Conservation (phyloP, 345 rosid species). For the Salix arbutifolia region DNA sequence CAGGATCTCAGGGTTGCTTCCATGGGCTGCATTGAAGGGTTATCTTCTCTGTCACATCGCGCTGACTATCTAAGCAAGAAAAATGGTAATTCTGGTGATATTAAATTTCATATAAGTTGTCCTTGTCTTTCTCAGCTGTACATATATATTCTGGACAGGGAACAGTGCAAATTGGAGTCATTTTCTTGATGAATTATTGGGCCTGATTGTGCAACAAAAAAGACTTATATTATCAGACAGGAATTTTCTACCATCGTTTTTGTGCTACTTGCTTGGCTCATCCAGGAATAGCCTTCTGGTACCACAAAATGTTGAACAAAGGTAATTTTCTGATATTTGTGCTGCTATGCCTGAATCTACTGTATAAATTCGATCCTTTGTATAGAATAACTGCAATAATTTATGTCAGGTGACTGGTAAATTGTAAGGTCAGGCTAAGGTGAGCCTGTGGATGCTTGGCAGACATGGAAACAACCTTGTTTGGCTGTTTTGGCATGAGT, state of each 20-base stretch:
- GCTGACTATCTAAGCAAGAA: slow-evolving; percentile 70
- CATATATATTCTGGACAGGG: slow-evolving; percentile 42
- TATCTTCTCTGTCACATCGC: slow-evolving; percentile 45
- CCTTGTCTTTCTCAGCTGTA: not conserved
- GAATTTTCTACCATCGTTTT: slow-evolving; percentile 64
- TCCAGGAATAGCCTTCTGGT: slow-evolving; percentile 48
- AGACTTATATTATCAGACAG: slow-evolving; percentile 71
- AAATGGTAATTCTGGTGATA: slow-evolving; percentile 53
- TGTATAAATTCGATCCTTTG: not conserved
- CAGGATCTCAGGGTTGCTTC: slow-evolving; percentile 73
- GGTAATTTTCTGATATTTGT: slow-evolving; percentile 36
- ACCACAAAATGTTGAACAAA: slow-evolving; percentile 57
- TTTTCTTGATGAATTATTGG: slow-evolving; percentile 67
- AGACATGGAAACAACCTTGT: not conserved
- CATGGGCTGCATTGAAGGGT: slow-evolving; percentile 72
- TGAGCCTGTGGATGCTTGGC: too few relatives aligned
- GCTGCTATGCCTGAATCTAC: not conserved
- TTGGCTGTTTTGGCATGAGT: not conserved
- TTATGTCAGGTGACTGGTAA: not conserved
- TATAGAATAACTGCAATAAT: too few relatives aligned
- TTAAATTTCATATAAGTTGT: not conserved
- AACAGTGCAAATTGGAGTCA: slow-evolving; percentile 56
- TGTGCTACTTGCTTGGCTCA: slow-evolving; percentile 70
- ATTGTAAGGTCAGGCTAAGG: too few relatives aligned
- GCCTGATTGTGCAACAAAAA: slow-evolving; percentile 68